Evolutionary conservation across 352 stramenopile genomes (phyloP).

Genomic region (Globisporangium perplexum): DNA sequence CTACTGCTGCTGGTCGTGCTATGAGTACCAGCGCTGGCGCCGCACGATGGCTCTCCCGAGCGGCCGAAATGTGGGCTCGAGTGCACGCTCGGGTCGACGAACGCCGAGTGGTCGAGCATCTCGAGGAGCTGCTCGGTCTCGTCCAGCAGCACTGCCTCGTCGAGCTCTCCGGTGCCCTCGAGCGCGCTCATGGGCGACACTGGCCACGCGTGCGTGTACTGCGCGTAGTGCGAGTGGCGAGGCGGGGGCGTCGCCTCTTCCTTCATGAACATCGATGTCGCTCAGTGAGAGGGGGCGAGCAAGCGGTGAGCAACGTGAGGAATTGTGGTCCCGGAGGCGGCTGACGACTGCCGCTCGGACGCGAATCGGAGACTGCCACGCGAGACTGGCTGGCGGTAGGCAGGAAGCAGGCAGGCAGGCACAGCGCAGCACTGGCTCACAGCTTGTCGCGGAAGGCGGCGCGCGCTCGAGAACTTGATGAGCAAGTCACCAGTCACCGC

Average conservation of each 20-base stretch:
- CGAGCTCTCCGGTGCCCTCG: background rate
- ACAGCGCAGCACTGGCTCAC: background rate
- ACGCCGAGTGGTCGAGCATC: background rate
- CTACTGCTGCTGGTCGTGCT: background rate
- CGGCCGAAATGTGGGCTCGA: background rate
- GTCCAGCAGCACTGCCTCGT: constrained; percentile 1
- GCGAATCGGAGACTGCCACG: no score
- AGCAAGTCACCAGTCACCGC: background rate
- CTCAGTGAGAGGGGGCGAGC: no score
- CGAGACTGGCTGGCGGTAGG: no score
- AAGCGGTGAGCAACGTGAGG: background rate
- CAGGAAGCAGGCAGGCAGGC: background rate
- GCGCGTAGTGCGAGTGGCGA: background rate
- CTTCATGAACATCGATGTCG: background rate
- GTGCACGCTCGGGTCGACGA: background rate
- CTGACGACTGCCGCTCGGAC: background rate
- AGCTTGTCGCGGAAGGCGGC: background rate
- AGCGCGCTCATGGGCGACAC: no score
- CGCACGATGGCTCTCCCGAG: background rate
- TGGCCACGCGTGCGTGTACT: background rate
- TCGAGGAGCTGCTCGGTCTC: constrained; percentile 3
- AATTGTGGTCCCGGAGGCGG: background rate
- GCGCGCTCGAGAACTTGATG: background rate
- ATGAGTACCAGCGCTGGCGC: no score
- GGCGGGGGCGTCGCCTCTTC: background rate